Base-by-base conservation (phyloP, 106 monocot genomes). In the Gastrodia elata region DNA sequence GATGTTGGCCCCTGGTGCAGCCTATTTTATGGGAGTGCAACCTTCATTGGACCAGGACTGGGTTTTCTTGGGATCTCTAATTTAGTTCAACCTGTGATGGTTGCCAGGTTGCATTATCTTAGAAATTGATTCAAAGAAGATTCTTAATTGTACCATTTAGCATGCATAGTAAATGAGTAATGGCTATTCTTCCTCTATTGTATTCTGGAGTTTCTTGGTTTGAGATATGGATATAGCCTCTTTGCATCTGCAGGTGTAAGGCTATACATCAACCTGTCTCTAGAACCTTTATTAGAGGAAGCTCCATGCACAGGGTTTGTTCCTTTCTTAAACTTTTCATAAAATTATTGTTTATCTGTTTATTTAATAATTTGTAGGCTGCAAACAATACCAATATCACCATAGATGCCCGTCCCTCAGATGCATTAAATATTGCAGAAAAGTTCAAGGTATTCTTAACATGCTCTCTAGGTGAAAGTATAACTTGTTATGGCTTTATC, bases 351-450 rank as follows among this genome's bases (percentile, higher is more conserved):
- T 52, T 52, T 52, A 52, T 52, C 4, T 37, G 9, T 74, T 76
- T 35, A 28, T 46, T 46, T 55, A 22, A 43, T 13, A 61, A 39
- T 73, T 39, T 78, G 77, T 81, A 89, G 86, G 71, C 64, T 57
- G 49, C 77, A 68, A 70, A 75, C 39, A 68, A 64, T 37, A 68
- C 59, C 27, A 78, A 68, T 73, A 49, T 84, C 44, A 81, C 59
- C 75, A 72, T 89, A 36, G 89, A 89, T 73, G 81, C 81, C 40
- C 89, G 81, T 30, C 89, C 89, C 10, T 89, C 85, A 20, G 89
- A 89, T 83, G 89, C 89, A 68, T 74, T 89, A 77, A 75, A 81
- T 83, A 35, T 89, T 22, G 89, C 89, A 59, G 65, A 79, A 71
- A 80, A 34, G 49, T 89, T 77, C 67, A 81, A 89, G 83, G 89